Percentiles rank a stretch among this genome's conserved stretches.
These are phyloP conservation scores for Zoysia japonica DNA, from an alignment of 176 grass and related monocot genomes.

Conservation along the genomic window DNA sequence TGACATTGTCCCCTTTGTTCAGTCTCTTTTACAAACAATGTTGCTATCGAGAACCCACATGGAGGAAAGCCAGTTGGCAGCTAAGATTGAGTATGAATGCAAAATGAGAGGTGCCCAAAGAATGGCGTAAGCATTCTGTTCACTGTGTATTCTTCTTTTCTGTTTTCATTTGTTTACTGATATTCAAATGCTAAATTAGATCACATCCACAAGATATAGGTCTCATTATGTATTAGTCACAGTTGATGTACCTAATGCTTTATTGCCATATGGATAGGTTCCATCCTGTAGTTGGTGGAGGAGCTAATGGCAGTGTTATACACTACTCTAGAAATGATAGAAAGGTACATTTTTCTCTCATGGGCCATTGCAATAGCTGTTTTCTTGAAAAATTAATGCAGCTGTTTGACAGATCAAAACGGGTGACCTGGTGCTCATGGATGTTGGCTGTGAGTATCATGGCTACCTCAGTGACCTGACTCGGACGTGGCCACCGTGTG, in stretches of 20 bases:
- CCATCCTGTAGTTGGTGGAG: constrained; percentile 89
- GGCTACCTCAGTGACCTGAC: constrained; percentile 94
- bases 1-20: constrained; percentile 36
- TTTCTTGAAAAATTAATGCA: constrained; percentile 50
- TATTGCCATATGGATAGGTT: constrained; percentile 59
- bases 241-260: constrained; percentile 5
- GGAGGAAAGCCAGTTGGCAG: constrained; percentile 78
- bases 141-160: constrained; percentile 11
- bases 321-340: constrained; percentile 95
- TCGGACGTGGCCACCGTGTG: constrained; percentile 77
- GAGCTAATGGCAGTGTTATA: constrained; percentile 83
- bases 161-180: constrained; percentile 21
- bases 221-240: background rate
- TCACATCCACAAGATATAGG: background rate
- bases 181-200: background rate
- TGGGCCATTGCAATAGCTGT: constrained; percentile 6
- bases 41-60: constrained; percentile 72
- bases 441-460: constrained; percentile 96
- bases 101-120: constrained; percentile 98
- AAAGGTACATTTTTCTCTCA: constrained; percentile 45
- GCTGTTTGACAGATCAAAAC: constrained; percentile 66
- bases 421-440: constrained; percentile 90
- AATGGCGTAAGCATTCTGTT: constrained; percentile 79
- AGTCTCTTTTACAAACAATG: constrained; percentile 99
- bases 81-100: constrained; percentile 90